Conservation (phyloP, 192 early-diverging fungal species). For the Podila epicladia region DNA sequence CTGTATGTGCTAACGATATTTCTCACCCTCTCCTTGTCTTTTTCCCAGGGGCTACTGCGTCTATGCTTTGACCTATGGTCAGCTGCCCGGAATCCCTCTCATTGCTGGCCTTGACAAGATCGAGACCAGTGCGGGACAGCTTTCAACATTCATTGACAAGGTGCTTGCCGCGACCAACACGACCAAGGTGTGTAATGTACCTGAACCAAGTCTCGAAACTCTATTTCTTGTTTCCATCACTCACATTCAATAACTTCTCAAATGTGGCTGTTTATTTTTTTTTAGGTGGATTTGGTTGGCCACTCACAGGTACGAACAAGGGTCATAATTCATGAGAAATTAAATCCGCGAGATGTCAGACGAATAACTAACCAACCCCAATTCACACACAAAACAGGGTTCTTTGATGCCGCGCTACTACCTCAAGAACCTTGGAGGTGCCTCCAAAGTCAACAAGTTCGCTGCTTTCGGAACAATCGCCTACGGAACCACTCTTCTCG, state of each 20-base stretch:
- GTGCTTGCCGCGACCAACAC: neutral
- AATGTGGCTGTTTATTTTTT: too few relatives aligned
- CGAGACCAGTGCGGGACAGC: neutral
- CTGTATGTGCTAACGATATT: slow-evolving; percentile 21
- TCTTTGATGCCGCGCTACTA: slow-evolving; percentile 39
- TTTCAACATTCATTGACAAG: slow-evolving; percentile 9
- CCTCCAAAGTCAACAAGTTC: slow-evolving; percentile 40
- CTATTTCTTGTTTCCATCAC: too few relatives aligned
- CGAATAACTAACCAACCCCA: too few relatives aligned
- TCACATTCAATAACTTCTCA: too few relatives aligned
- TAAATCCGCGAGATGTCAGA: too few relatives aligned
- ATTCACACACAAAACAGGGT: slow-evolving; percentile 9
- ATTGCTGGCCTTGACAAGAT: slow-evolving; percentile 3
- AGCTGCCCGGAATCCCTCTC: slow-evolving; percentile 4
- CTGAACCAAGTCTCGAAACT: too few relatives aligned
- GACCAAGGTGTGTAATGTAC: neutral
- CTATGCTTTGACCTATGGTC: slow-evolving; percentile 32
- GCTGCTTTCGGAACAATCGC: slow-evolving; percentile 39
- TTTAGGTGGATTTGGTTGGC: neutral
- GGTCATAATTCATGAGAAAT: too few relatives aligned
- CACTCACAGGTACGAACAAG: neutral
- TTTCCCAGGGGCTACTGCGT: slow-evolving; percentile 30
- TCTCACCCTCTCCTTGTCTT: slow-evolving; percentile 1
- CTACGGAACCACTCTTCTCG: neutral
- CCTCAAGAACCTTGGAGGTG: slow-evolving; percentile 30